A percentile compares a stretch with the other conserved stretches of the same genome.
These are phyloP conservation scores for Haberlea rhodopensis DNA, from an alignment of 257 asterid species.

Conservation along the genomic window DNA sequence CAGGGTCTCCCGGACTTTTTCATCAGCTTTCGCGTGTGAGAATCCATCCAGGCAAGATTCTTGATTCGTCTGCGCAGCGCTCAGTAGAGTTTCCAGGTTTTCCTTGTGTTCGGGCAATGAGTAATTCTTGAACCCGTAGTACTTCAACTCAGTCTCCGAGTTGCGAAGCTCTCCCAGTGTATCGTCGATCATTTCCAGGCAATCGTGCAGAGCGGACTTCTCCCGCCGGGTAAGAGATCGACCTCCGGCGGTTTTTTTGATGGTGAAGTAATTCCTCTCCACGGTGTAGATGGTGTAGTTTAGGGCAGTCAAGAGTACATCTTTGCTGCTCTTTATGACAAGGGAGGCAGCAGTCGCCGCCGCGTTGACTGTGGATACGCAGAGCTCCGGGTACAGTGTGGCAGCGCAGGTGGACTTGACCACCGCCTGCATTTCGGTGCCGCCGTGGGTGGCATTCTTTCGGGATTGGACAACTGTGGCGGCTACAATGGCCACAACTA, in stretches of 20 bases:
- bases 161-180: conserved; percentile 53
- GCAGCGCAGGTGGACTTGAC: conserved; percentile 59
- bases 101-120: conserved; percentile 40
- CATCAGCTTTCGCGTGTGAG: conserved; percentile 56
- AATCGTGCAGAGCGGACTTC: conserved; percentile 57
- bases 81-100: conserved; percentile 35
- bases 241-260: conserved; percentile 34
- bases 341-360: conserved; percentile 21
- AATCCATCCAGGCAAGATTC: conserved; percentile 68
- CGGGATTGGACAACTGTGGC: conserved; percentile 4
- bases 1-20: conserved; percentile 33
- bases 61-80: conserved; percentile 69
- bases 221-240: conserved; percentile 46
- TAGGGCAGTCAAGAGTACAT: conserved; percentile 50
- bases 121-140: conserved; percentile 36
- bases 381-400: conserved; percentile 63
- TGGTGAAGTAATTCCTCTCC: conserved; percentile 44
- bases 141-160: conserved; percentile 27
- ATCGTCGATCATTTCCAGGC: conserved; percentile 53
- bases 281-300: conserved; percentile 58
- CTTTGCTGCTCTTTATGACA: conserved; percentile 37
- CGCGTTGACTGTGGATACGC: conserved; percentile 46
- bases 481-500: not conserved
- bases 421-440: conserved; percentile 32
- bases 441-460: conserved; percentile 5